phyloP scores from a whole-genome alignment of 228 moss, liverwort and hornwort genomes.

The Sphagnum fallax region DNA sequence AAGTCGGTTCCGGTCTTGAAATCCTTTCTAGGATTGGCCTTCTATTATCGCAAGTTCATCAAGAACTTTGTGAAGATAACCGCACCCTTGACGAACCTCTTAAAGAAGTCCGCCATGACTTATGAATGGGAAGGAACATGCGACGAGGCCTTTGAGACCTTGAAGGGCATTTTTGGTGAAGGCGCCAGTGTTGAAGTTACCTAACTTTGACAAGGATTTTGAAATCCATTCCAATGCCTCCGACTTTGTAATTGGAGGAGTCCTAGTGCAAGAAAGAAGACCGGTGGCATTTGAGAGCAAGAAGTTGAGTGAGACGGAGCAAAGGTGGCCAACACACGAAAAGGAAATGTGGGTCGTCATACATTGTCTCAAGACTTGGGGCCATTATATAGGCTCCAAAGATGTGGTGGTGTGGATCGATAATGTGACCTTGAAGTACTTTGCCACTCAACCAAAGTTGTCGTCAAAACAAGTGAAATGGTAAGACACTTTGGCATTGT shows the following conservation, averaged over 20 bases:
- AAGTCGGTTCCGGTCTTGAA: not conserved
- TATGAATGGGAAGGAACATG: not conserved
- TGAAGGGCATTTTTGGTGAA: not conserved
- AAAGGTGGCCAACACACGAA: constrained; percentile 1
- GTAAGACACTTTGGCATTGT: not conserved
- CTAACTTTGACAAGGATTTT: not conserved
- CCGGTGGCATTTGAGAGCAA: not conserved
- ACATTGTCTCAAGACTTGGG: constrained; percentile 3
- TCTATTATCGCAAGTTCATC: not conserved
- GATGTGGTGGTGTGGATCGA: not conserved
- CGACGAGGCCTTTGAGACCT: not conserved
- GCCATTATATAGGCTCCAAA: not conserved
- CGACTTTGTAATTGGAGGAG: constrained; percentile 4
- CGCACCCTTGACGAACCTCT: not conserved
- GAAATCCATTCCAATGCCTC: constrained; percentile 1
- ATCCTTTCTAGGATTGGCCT: not conserved
- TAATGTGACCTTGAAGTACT: not conserved
- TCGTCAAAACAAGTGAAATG: not conserved
- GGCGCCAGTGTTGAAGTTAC: not conserved
- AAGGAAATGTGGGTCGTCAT: not conserved
- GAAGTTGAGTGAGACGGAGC: not conserved
- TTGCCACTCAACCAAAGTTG: not conserved
- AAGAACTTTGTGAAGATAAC: not conserved
- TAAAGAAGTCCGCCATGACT: not conserved
- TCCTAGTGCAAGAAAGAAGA: not conserved